A percentile compares a stretch with the other conserved stretches of the same genome.
Evolutionary conservation across 2,329 filamentous ascomycete species (phyloP).

Genomic region (Sphaerulina musiva): DNA sequence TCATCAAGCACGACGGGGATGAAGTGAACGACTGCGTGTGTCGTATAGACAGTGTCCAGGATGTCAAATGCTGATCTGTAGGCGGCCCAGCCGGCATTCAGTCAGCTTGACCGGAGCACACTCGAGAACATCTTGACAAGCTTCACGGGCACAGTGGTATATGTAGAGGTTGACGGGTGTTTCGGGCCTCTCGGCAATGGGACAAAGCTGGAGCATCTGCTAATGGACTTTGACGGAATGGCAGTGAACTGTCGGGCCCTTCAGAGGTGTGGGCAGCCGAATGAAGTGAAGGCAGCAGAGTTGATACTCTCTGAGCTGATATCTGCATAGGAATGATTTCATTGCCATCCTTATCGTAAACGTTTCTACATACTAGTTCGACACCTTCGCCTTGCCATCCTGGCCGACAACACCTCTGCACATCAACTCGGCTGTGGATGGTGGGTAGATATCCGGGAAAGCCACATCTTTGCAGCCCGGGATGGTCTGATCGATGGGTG

Average conservation of each 20-base stretch:
- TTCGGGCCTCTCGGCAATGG: constrained; percentile 28
- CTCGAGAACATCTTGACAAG: constrained; percentile 43
- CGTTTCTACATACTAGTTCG: not conserved
- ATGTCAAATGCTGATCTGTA: not conserved
- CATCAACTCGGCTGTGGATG: not conserved
- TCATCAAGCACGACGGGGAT: constrained; percentile 40
- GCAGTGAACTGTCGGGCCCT: constrained; percentile 35
- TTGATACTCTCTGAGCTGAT: not conserved
- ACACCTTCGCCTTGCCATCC: not conserved
- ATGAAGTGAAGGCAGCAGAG: not conserved
- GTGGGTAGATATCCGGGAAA: not conserved
- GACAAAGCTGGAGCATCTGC: constrained; percentile 38
- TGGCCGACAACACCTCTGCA: not conserved
- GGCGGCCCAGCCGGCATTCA: not conserved
- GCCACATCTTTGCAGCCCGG: not conserved
- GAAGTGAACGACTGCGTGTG: not conserved
- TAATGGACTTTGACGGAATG: constrained; percentile 39
- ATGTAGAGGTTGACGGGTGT: constrained; percentile 59
- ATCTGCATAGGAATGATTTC: not conserved
- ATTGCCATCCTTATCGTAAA: not conserved
- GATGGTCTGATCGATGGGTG: not conserved
- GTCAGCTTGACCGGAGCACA: constrained; percentile 8
- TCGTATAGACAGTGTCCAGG: constrained; percentile 2
- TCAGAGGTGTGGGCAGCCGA: constrained; percentile 33
- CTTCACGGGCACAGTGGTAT: constrained; percentile 50